phyloP scores from a whole-genome alignment of 179 eudicot genomes.

The Gypsophila paniculata region DNA sequence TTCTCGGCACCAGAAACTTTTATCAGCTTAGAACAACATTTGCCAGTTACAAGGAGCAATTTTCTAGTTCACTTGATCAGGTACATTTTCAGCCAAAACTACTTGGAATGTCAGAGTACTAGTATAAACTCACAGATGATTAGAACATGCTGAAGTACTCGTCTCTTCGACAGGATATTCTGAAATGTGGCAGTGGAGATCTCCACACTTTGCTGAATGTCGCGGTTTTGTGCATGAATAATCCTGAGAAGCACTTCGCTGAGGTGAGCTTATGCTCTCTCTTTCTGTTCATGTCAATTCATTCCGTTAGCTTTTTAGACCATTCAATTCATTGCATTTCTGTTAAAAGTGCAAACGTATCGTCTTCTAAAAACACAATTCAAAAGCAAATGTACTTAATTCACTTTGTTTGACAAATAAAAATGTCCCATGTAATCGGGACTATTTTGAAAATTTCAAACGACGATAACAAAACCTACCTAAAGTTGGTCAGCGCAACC shows the following conservation, averaged over 20 bases:
- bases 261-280: slow-evolving; percentile 41
- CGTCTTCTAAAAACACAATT: too few relatives aligned
- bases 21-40: slow-evolving; percentile 75
- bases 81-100: slow-evolving; percentile 26
- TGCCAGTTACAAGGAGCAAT: slow-evolving; percentile 43
- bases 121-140: background rate
- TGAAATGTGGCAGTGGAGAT: slow-evolving; percentile 43
- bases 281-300: too few relatives aligned
- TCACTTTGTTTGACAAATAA: background rate
- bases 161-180: slow-evolving; percentile 49
- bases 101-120: background rate
- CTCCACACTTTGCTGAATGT: slow-evolving; percentile 45
- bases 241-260: slow-evolving; percentile 79
- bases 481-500: background rate
- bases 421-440: background rate
- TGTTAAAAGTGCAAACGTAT: background rate
- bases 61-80: slow-evolving; percentile 49
- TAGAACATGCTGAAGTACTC: background rate
- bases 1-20: slow-evolving; percentile 59
- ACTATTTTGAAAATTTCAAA: background rate
- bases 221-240: slow-evolving; percentile 53
- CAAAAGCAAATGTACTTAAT: background rate
- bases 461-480: background rate
- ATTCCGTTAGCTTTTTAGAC: too few relatives aligned
- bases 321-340: background rate